Conservation (phyloP, 768 basidiomycete genomes). For the Crepidotus variabilis region DNA sequence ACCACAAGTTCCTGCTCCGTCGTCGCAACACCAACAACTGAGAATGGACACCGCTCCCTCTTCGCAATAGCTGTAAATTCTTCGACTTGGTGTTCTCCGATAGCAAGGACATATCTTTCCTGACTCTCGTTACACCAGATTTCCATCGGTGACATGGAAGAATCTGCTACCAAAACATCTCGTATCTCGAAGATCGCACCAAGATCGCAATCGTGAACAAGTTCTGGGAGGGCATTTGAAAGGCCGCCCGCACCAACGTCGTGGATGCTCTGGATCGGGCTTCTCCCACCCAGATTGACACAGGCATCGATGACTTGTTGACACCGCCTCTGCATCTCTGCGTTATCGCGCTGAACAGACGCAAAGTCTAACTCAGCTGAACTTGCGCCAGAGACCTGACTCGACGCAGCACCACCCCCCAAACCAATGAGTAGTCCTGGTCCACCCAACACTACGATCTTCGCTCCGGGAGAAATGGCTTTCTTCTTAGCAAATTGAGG, state of each 20-base stretch:
- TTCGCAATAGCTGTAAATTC: conserved; percentile 74
- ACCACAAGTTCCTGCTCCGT: conserved; percentile 79
- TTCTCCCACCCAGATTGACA: conserved; percentile 49
- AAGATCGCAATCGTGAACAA: conserved; percentile 93
- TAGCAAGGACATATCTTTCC: conserved; percentile 94
- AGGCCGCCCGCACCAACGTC: conserved; percentile 97
- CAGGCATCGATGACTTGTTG: conserved; percentile 98
- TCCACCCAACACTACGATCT: conserved; percentile 90
- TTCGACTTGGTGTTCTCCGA: conserved; percentile 58
- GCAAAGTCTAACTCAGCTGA: conserved; percentile 96
- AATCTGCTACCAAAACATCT: conserved; percentile 88
- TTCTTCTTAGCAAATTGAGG: conserved; percentile 79
- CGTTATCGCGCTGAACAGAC: conserved; percentile 95
- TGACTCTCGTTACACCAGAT: conserved; percentile 99
- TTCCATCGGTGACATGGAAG: conserved; percentile 97
- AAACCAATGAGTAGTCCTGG: conserved; percentile 96
- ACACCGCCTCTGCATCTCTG: conserved; percentile 96
- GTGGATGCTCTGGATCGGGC: conserved; percentile 93
- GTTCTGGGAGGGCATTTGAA: conserved; percentile 94
- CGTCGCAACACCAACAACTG: conserved; percentile 87
- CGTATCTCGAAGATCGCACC: conserved; percentile 93
- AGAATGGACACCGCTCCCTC: conserved; percentile 91
- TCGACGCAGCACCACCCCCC: conserved; percentile 95
- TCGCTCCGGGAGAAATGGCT: conserved; percentile 74
- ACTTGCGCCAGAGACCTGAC: conserved; percentile 86